Evolutionary conservation across 2,329 filamentous ascomycete species (phyloP).

Genomic region (Botrytis tulipae): DNA sequence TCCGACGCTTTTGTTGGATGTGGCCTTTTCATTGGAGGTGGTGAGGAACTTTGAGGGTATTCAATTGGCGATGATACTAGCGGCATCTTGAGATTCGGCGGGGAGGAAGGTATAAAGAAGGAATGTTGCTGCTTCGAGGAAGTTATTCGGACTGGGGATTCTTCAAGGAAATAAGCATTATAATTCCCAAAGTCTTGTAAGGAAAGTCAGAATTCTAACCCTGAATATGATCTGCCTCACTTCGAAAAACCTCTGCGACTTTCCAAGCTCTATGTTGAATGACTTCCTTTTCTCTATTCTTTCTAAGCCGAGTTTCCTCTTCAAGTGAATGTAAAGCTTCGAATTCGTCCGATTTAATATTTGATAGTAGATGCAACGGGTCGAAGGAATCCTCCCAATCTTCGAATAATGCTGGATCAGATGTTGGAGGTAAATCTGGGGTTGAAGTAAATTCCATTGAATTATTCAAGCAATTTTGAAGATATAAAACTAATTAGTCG

Average conservation of each 20-base stretch:
- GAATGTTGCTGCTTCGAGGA: slow-evolving; percentile 13
- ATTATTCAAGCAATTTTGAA: background rate
- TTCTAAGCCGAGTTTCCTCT: slow-evolving; percentile 43
- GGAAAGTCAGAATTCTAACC: slow-evolving; percentile 23
- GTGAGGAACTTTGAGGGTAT: slow-evolving; percentile 36
- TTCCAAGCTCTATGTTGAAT: slow-evolving; percentile 53
- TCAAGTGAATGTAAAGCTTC: slow-evolving; percentile 45
- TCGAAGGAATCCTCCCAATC: slow-evolving; percentile 30
- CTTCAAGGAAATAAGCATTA: background rate
- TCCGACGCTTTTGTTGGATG: slow-evolving; percentile 39
- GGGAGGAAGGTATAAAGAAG: slow-evolving; percentile 10
- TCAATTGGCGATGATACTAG: slow-evolving; percentile 58
- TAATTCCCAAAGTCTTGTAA: background rate
- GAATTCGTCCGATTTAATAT: slow-evolving; percentile 47
- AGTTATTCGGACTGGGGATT: slow-evolving; percentile 12
- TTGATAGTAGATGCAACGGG: slow-evolving; percentile 23
- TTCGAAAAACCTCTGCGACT: slow-evolving; percentile 47
- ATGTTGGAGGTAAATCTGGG: slow-evolving; percentile 30
- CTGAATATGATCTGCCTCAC: slow-evolving; percentile 45
- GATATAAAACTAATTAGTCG: background rate
- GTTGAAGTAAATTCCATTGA: slow-evolving; percentile 29
- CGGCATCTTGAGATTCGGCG: slow-evolving; percentile 48
- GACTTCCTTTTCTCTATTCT: slow-evolving; percentile 46
- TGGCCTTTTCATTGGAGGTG: slow-evolving; percentile 41
- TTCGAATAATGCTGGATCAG: slow-evolving; percentile 30